Evolutionary conservation across 2,329 filamentous ascomycete species (phyloP), one percentile per base, ranked within the genome.

Genomic region (Xylaria sp.): DNA sequence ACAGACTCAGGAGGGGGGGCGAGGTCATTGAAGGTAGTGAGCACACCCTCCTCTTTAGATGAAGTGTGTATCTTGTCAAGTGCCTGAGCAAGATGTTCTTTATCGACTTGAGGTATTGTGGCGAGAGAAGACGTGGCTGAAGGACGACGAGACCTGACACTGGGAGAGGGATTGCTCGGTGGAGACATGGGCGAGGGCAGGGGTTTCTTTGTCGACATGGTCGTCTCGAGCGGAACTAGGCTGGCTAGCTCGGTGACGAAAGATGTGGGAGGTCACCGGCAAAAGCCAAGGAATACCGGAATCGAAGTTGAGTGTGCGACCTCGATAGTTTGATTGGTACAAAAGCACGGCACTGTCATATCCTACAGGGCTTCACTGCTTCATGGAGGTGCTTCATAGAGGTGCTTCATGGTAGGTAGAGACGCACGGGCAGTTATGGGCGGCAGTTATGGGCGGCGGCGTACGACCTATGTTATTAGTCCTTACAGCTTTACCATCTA

Each of bases 1-100:
- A 86, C 79, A 1, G 84, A 81, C 2, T 83, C 80, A 0, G 91
- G 88, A 4, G 89, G 88, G 0, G 89, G 84, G 0, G 90, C 91
- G 72, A 96, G 94, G 73, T 97, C 94, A 78, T 96, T 96, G 78
- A 98, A 98, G 8, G 93, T 96, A 2, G 94, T 98, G 50, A 98
- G 83, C 35, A 88, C 87, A 66, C 91, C 90, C 35, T 91, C 91
- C 74, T 92, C 91, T 72, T 91, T 96, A n/a, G 94, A 93, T 5
- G 91, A 89, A 53, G 83, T 92, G 77, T 97, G 94, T 69, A 97
- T 97, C 71, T 92, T 89, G 77, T 96, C 91, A 64, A 97, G 87
- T 17, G 90, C 86, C 65, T 92, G 87, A 35, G 91, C 87, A 38
- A 94, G 83, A 60, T 91, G 89, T 66, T 92, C 90, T 73, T 87